These are phyloP conservation scores for Arabidopsis lyrata DNA, from an alignment of 441 rosid species.

Conservation along the genomic window DNA sequence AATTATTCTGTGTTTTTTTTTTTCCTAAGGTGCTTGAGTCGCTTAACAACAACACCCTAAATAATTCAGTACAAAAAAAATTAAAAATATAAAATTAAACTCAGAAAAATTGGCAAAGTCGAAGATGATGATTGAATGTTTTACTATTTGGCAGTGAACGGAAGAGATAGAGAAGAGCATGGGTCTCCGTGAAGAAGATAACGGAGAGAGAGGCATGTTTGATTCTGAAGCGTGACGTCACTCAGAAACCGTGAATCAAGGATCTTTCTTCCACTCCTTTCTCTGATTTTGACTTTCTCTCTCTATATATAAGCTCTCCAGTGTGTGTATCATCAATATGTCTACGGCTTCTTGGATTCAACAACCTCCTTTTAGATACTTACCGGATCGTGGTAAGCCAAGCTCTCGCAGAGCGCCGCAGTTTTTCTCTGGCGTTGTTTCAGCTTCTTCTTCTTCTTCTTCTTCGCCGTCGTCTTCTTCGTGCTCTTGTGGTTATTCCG, in stretches of 20 bases:
- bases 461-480: constrained; percentile 48
- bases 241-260: constrained; percentile 37
- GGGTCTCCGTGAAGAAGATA: constrained; percentile 44
- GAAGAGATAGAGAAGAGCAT: constrained; percentile 14
- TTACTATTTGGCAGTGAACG: constrained; percentile 3
- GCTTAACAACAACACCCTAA: constrained; percentile 19
- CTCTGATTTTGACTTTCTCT: constrained; percentile 26
- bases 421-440: constrained; percentile 21
- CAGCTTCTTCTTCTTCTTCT: constrained; percentile 28
- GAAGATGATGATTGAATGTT: constrained; percentile 16
- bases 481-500: constrained; percentile 50
- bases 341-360: constrained; percentile 47
- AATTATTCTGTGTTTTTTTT: constrained; percentile 5
- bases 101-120: constrained; percentile 1
- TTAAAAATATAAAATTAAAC: not conserved
- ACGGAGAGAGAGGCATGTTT: constrained; percentile 42
- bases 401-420: not conserved
- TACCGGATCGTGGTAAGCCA: constrained; percentile 24
- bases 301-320: not conserved
- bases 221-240: constrained; percentile 45
- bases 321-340: constrained; percentile 26
- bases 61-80: not conserved
- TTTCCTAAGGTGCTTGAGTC: not conserved
- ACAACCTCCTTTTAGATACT: constrained; percentile 41
- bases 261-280: constrained; percentile 38